phyloP scores from a whole-genome alignment of 345 rosid genomes.

The Populus deltoides region DNA sequence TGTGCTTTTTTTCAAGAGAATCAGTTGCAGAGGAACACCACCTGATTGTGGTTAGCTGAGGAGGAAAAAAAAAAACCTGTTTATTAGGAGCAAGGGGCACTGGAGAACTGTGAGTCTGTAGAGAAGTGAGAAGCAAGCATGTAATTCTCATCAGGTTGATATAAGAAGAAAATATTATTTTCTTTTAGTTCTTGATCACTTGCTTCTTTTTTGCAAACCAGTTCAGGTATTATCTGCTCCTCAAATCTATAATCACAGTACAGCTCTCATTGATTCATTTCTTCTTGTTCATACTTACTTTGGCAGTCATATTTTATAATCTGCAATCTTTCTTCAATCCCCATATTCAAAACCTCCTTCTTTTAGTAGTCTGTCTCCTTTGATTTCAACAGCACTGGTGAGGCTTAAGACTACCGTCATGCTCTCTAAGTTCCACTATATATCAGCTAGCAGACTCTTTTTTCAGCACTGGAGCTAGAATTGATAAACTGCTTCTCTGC shows the following conservation, averaged over 20 bases:
- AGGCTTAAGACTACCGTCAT: neutral
- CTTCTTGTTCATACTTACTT: neutral
- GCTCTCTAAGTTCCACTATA: neutral
- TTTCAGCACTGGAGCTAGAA: neutral
- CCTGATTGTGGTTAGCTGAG: conserved; percentile 18
- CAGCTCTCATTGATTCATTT: neutral
- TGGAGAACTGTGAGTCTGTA: conserved; percentile 17
- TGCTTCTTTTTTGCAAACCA: conserved; percentile 13
- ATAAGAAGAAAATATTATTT: neutral
- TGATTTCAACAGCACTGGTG: neutral
- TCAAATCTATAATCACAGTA: conserved; percentile 5
- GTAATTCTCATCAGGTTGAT: neutral
- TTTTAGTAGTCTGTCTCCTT: neutral
- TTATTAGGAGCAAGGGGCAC: conserved; percentile 14
- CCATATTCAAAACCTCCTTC: conserved; percentile 1
- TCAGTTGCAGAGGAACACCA: conserved; percentile 27
- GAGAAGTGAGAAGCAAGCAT: neutral
- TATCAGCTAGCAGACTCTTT: neutral
- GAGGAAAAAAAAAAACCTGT: conserved; percentile 7
- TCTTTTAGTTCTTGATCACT: neutral
- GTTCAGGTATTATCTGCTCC: conserved; percentile 7
- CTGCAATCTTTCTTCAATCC: neutral
- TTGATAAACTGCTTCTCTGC: neutral
- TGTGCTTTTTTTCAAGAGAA: conserved; percentile 38
- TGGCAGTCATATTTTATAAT: neutral